Evolutionary conservation across 352 stramenopile genomes (phyloP).

Genomic region (Phytophthora tentaculata): DNA sequence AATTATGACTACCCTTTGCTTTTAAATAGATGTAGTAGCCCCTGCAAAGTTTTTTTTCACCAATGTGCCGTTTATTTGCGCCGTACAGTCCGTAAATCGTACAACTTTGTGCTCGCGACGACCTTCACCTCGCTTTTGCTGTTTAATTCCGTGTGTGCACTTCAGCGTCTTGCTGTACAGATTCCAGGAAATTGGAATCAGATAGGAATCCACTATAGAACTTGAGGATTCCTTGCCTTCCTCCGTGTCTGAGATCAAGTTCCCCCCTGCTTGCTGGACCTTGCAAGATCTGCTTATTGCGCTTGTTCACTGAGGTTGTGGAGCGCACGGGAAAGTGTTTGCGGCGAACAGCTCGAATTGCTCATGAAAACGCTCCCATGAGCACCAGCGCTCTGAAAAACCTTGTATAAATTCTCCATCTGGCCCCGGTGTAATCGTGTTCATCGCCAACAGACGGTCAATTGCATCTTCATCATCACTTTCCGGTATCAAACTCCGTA

Average conservation of each 20-base stretch:
- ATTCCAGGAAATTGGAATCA: too few species aligned
- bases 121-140: not conserved
- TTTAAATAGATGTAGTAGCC: not conserved
- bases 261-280: too few species aligned
- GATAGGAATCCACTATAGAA: too few species aligned
- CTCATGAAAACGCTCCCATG: conserved; percentile 11
- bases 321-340: conserved; percentile 5
- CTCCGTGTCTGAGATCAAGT: too few species aligned
- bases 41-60: not conserved
- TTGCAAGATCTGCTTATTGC: too few species aligned
- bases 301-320: not conserved
- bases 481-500: conserved; percentile 1
- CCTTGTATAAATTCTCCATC: conserved; percentile 1
- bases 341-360: not conserved
- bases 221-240: too few species aligned
- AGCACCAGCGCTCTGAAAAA: conserved; percentile 1
- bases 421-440: not conserved
- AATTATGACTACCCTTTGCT: not conserved
- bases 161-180: too few species aligned
- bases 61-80: not conserved
- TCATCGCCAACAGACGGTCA: conserved; percentile 1
- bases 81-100: not conserved
- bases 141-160: too few species aligned
- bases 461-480: not conserved
- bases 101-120: not conserved